Conservation (phyloP, 176 grass and related monocot genomes). For the Triticum monococcum region DNA sequence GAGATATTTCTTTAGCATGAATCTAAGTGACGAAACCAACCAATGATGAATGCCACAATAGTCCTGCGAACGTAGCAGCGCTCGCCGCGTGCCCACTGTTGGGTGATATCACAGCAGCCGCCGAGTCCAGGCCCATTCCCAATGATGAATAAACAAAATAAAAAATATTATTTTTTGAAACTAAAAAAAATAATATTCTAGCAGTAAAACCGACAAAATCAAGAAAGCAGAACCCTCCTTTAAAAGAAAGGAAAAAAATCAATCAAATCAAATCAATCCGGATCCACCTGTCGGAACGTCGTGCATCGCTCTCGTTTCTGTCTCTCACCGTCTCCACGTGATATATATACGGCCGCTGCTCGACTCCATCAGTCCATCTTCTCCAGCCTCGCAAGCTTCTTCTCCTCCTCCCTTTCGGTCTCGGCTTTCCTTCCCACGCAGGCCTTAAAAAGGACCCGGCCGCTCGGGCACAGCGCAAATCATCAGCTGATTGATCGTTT, state of each 20-base stretch:
- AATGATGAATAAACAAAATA: not conserved
- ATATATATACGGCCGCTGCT: slow-evolving; percentile 25
- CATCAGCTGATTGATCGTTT: not conserved
- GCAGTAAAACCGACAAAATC: not conserved
- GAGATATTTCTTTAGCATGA: not conserved
- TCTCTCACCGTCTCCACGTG: not conserved
- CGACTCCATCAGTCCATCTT: not conserved
- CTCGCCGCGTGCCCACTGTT: not conserved
- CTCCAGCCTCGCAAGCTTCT: slow-evolving; percentile 29
- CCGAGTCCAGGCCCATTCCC: not conserved
- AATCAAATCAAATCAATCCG: not conserved
- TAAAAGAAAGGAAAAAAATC: not conserved
- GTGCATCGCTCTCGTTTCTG: not conserved
- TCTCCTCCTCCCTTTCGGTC: not conserved
- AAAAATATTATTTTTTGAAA: too few relatives aligned
- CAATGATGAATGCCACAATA: not conserved
- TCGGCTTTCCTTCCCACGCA: slow-evolving; percentile 12
- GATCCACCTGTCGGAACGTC: not conserved
- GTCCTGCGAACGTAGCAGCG: not conserved
- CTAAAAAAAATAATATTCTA: not conserved
- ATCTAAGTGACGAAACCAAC: not conserved
- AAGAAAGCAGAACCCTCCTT: not conserved
- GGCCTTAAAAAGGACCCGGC: not conserved
- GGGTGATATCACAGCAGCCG: not conserved
- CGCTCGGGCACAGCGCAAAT: not conserved